Base-by-base conservation (phyloP, 2,329 filamentous ascomycete genomes). In the Penicillium sp. region DNA sequence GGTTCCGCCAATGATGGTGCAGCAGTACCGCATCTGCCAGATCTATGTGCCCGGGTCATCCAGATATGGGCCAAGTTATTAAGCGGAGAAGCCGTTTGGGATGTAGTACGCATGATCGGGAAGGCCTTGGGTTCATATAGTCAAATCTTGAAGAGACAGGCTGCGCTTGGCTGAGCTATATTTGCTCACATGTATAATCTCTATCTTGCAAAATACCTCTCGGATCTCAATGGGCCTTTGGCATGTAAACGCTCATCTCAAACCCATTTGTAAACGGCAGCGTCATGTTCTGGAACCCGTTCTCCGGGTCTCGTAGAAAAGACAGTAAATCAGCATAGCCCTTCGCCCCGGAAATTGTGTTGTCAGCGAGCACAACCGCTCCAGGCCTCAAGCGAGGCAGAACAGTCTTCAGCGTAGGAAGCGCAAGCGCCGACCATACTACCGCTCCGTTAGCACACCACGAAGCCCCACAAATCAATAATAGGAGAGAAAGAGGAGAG, bases 251-350 rank as follows among this genome's bases (percentile, higher is more conserved):
- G 48, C 67, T 75, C 73, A 84, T 76, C 64, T 82, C 80, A 44
- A 86, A 72, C 0, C 84, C 83, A 31, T 80, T 80, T 0, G 70
- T 74, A 64, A 79, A 86, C 0, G 84, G 84, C 3, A 84, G 66
- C 1, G 82, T 84, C 58, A 82, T 72, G 31, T 74, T 82, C 56
- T 74, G 79, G n/a, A 87, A 88, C 0, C 81, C 81, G 66, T 80
- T 85, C 3, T 70, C 68, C 0, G 82, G 75, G 8, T 78, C 74
- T 7, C 78, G 63, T n/a, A 88, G 60, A 63, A 82, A 83, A 0
- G 67, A 76, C 19, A 83, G 64, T 2, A 87, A 69, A 1, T 87
- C 84, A 41, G 72, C 70, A 62, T 81, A 82, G 1, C 70, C 69
- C 17, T 68, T 58, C 0, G 68, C 71, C 3, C 67, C 67, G 0